Base-by-base conservation (phyloP, 2,329 filamentous ascomycete species). In the Aspergillus neoniger region DNA sequence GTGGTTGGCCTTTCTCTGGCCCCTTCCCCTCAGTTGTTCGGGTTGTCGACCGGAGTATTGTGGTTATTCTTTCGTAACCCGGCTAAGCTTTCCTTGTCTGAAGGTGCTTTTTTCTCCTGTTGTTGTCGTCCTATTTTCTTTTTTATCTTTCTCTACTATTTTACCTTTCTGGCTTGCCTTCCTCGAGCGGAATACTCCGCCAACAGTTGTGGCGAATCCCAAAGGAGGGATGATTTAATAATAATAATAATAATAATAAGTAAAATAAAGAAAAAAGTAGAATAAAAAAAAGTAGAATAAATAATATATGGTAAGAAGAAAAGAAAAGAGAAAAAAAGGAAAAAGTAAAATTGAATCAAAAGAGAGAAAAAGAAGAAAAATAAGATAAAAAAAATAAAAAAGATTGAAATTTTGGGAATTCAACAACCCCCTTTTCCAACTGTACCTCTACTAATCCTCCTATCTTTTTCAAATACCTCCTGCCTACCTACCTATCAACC, bases 41-140 rank as follows among this genome's bases (percentile, higher is more conserved):
- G 36, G 51, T 49, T 50, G 57, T 38, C 25, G 53, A 39, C 39
- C 44, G 55, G 54, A 55, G 59, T 25, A 41, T 44, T 17, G 36
- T 47, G 47, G 36, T 57, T 50, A 14, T 54, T 55, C 44, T 61
- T 62, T 58, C 55, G 48, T 56, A 57, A 56, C 55, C 62, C 65
- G 64, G 67, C 63, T 68, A 69, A 69, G 65, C 64, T 68, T 69
- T 69, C 67, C 67, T 62, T 65, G 63, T 66, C 58, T 59, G 60
- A 55, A 21, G 28, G 48, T 50, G 43, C 36, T 51, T 51, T 50
- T 50, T 41, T 23, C 38, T 47, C 25, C 43, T 32, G 25, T 51
- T 38, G 52, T 32, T 59, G 25, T 19, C 43, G 10, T 32, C 30
- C 10, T 32, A 32, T 12, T 32, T 36, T 36, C 12, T 36, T 36